Conservation (phyloP, 257 asterid genomes). For the Scutellaria minor region DNA sequence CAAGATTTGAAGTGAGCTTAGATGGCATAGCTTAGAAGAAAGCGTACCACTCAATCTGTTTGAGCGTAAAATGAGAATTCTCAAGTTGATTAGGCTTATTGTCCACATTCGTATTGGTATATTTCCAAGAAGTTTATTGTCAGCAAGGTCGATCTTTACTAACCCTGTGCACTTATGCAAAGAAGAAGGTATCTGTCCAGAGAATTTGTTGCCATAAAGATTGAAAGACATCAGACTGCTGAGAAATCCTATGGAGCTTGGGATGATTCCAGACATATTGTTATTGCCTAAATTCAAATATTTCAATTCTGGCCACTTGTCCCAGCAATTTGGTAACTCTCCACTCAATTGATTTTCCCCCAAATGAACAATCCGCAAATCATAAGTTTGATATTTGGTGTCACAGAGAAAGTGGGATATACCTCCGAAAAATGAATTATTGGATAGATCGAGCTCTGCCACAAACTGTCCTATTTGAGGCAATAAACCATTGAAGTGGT, state of each 20-base stretch:
- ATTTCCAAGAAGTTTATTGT: background rate
- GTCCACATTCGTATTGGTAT: background rate
- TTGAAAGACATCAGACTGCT: background rate
- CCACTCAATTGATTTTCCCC: no score
- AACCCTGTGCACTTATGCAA: background rate
- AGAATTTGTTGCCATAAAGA: background rate
- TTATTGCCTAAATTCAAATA: background rate
- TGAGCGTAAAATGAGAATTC: background rate
- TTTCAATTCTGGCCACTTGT: background rate
- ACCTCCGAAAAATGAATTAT: no score
- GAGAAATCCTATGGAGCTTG: background rate
- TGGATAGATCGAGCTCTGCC: background rate
- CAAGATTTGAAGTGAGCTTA: no score
- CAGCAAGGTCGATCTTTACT: background rate
- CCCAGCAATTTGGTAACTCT: background rate
- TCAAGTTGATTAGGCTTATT: background rate
- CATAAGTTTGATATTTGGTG: no score
- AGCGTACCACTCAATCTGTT: background rate
- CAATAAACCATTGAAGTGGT: background rate
- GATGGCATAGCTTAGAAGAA: background rate
- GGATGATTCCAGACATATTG: background rate
- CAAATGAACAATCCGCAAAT: no score
- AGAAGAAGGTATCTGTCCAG: background rate
- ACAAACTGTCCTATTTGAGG: background rate
- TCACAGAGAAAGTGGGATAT: no score